Percentiles rank a stretch among this genome's conserved stretches.
phyloP scores from a whole-genome alignment of 768 basidiomycete species.

The Butyriboletus loyo region DNA sequence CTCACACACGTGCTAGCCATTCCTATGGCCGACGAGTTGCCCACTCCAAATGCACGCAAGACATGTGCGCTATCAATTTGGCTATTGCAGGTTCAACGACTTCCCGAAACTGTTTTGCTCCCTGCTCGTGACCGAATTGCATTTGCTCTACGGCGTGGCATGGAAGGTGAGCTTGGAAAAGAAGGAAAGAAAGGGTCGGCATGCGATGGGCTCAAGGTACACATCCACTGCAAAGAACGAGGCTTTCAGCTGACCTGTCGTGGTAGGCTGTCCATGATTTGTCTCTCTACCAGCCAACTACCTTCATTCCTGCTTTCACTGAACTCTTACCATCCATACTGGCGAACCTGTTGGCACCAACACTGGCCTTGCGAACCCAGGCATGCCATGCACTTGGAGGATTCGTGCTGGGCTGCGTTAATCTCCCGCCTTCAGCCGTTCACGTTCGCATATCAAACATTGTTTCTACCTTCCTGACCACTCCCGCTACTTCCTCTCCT shows the following conservation, averaged over 20 bases:
- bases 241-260: conserved; percentile 9
- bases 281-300: conserved; percentile 54
- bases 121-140: conserved; percentile 68
- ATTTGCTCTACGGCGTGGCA: conserved; percentile 67
- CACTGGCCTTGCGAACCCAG: conserved; percentile 61
- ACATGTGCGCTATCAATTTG: conserved; percentile 77
- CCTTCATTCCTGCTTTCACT: conserved; percentile 68
- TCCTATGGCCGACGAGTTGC: conserved; percentile 63
- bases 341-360: conserved; percentile 59
- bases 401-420: conserved; percentile 52
- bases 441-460: conserved; percentile 53
- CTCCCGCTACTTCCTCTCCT: conserved; percentile 34
- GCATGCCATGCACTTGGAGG: conserved; percentile 77
- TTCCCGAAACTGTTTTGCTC: conserved; percentile 57
- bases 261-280: conserved; percentile 71
- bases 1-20: conserved; percentile 67
- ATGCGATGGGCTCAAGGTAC: conserved; percentile 74
- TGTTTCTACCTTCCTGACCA: conserved; percentile 48
- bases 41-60: conserved; percentile 84
- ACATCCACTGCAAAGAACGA: conserved; percentile 11
- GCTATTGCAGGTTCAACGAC: conserved; percentile 67
- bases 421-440: conserved; percentile 43
- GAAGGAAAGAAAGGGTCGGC: conserved; percentile 86
- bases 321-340: conserved; percentile 61
- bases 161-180: conserved; percentile 82